phyloP scores from a whole-genome alignment of 768 basidiomycete genomes.

The Boletus rufocinnamomeus region DNA sequence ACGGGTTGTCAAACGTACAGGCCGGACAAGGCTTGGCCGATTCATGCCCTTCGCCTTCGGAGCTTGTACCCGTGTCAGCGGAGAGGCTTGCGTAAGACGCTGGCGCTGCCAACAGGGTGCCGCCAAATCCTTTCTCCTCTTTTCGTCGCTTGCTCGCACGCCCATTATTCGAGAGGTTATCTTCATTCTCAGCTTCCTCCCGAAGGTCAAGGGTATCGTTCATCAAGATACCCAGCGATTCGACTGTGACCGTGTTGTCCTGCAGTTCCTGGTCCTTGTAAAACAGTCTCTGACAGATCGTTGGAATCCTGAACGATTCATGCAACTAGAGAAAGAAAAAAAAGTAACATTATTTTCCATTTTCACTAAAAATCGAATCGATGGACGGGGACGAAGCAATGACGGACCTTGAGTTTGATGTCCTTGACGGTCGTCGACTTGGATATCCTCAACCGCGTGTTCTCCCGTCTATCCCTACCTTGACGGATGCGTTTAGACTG shows the following conservation, averaged over 20 bases:
- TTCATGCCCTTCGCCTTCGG: constrained; percentile 34
- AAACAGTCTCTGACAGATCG: constrained; percentile 74
- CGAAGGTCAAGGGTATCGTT: constrained; percentile 68
- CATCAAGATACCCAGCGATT: constrained; percentile 56
- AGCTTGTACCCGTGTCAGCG: constrained; percentile 36
- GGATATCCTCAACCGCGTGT: constrained; percentile 53
- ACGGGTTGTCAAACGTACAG: constrained; percentile 62
- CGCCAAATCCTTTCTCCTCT: constrained; percentile 70
- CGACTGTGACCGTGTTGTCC: constrained; percentile 54
- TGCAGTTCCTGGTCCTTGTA: constrained; percentile 62
- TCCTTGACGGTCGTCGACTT: constrained; percentile 76
- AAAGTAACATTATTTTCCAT: too few species aligned
- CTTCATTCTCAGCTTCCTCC: constrained; percentile 61
- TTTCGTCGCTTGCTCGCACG: constrained; percentile 43
- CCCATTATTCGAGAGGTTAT: constrained; percentile 50
- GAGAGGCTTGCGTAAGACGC: constrained; percentile 31
- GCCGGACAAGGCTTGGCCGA: constrained; percentile 47
- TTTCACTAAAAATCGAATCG: constrained; percentile 2
- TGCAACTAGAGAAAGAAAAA: constrained; percentile 51
- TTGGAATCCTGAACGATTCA: constrained; percentile 62
- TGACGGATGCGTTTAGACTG: constrained; percentile 74
- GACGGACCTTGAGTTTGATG: constrained; percentile 68
- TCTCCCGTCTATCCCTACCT: constrained; percentile 51
- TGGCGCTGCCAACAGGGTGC: constrained; percentile 63
- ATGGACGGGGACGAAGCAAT: background rate